Base-by-base conservation (phyloP, 2,329 filamentous ascomycete genomes). In the Pseudogymnoascus verrucosus region DNA sequence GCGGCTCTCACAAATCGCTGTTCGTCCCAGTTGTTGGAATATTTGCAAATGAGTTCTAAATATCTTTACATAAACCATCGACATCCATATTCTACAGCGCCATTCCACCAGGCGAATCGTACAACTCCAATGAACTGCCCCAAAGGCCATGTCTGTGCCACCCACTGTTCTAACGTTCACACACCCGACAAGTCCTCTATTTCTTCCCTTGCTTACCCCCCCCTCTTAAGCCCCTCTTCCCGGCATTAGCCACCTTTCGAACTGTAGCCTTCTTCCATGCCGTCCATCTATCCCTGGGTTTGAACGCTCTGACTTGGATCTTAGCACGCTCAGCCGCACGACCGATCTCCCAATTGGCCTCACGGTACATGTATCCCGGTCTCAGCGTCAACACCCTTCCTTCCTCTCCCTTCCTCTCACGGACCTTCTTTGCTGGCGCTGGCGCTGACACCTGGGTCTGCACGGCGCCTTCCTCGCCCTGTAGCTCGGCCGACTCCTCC, bases 321-420 rank as follows among this genome's bases (percentile, higher is more conserved):
- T 82, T 82, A 23, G 82, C 82, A 72, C 79, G 80, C 75, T 89
- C 85, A 5, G 84, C 85, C 28, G 80, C 80, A 4, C 85, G 76
- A 63, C 86, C 86, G 78, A 89, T 89, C 74, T 85, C 77, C 84
- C 84, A 88, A 73, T 90, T 90, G 6, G 83, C 78, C 74, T 87
- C 80, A 67, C 87, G 78, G 72, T 83, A 87, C 76, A 85, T 84
- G 71, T 88, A 87, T 3, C 85, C 84, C 4, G 81, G 79, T 64
- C 80, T 78, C 66, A 84, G 68, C 51, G 69, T 73, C 37, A 81
- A 69, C 23, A 71, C 69, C 23, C 69, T 71, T 64, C 75, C 67
- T 62, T 72, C 68, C 60, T 76, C 72, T 36, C 74, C 73, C 63
- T 74, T 74, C 63, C 67, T 65, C 64, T 69, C 63, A 44, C 68